These are phyloP conservation scores for Hericium erinaceus DNA, from an alignment of 768 basidiomycete species.

Conservation along the genomic window DNA sequence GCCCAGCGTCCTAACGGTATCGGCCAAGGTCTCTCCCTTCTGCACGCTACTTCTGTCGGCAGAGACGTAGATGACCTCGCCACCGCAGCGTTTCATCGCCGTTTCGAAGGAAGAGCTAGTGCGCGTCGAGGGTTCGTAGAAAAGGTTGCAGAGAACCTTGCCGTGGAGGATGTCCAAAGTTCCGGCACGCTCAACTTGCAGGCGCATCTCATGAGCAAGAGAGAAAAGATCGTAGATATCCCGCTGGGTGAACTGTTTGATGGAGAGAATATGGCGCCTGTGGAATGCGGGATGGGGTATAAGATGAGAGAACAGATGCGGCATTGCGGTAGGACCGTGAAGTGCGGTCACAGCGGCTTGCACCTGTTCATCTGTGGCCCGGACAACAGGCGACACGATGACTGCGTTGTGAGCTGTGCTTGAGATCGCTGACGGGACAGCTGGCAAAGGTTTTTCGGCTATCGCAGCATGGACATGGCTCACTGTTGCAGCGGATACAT, in stretches of 20 bases:
- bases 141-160: constrained; percentile 82
- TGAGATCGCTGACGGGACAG: not conserved
- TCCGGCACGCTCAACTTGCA: constrained; percentile 89
- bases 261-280: constrained; percentile 85
- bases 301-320: constrained; percentile 37
- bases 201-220: constrained; percentile 92
- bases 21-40: constrained; percentile 90
- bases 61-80: constrained; percentile 82
- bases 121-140: constrained; percentile 96
- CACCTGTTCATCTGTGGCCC: constrained; percentile 1
- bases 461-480: constrained; percentile 2
- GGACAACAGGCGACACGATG: not conserved
- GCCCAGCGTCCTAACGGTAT: constrained; percentile 88
- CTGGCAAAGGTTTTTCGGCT: not conserved
- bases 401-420: not conserved
- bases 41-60: constrained; percentile 78
- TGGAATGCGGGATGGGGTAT: constrained; percentile 82
- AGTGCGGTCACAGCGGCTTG: constrained; percentile 7
- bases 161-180: constrained; percentile 84
- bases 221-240: constrained; percentile 93
- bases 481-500: constrained; percentile 50
- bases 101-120: constrained; percentile 96
- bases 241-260: constrained; percentile 84
- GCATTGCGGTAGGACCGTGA: constrained; percentile 24
- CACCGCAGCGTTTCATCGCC: constrained; percentile 97